Percentiles rank a stretch among this genome's conserved stretches.
These are phyloP conservation scores for Pisolithus tinctorius DNA, from an alignment of 768 basidiomycete genomes.

Conservation along the genomic window DNA sequence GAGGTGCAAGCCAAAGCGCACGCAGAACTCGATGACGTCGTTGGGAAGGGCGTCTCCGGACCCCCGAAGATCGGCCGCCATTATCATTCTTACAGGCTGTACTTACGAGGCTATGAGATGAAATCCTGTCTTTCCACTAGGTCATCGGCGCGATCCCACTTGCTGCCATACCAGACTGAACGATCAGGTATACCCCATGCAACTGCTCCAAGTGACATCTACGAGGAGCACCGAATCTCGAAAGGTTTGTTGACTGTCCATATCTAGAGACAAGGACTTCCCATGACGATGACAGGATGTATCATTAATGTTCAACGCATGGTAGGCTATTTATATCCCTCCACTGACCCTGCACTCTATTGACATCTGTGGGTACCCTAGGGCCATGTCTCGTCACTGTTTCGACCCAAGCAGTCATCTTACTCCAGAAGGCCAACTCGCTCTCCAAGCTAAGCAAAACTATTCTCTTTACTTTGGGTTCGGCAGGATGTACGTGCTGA, in stretches of 20 bases:
- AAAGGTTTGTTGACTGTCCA: constrained; percentile 6
- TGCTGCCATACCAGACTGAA: not conserved
- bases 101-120: constrained; percentile 27
- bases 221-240: constrained; percentile 14
- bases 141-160: constrained; percentile 1
- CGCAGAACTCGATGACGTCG: constrained; percentile 20
- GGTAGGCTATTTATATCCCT: not conserved
- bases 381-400: not conserved
- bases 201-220: constrained; percentile 7
- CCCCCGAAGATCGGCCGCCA: constrained; percentile 21
- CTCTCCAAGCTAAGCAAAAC: not conserved
- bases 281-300: not conserved
- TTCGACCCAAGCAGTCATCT: constrained; percentile 1
- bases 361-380: no score
- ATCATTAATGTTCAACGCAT: not conserved
- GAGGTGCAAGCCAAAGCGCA: constrained; percentile 24
- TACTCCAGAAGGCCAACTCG: not conserved
- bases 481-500: not conserved
- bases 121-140: constrained; percentile 29
- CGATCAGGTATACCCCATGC: not conserved
- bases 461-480: not conserved
- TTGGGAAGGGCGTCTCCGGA: constrained; percentile 26
- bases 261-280: not conserved
- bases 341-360: no score
- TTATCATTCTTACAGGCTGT: constrained; percentile 23